Percentiles rank a stretch among this genome's conserved stretches.
Evolutionary conservation across 108 stramenopile species (phyloP).

Genomic region (Chaetoceros tenuissimus): DNA sequence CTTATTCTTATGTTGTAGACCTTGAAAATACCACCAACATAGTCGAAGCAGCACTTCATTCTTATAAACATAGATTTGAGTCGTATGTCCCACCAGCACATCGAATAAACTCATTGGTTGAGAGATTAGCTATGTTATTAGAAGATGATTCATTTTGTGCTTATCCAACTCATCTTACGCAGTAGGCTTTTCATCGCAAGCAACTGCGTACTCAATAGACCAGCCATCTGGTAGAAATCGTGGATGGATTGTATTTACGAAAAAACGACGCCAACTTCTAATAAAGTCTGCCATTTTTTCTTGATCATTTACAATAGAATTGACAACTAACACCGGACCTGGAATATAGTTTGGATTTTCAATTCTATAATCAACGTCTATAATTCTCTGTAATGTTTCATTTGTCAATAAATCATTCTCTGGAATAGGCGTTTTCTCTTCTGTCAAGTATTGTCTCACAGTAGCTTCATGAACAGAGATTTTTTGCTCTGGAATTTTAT

Average conservation of each 20-base stretch:
- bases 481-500: slow-evolving; percentile 33
- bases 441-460: slow-evolving; percentile 18
- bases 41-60: neutral
- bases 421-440: slow-evolving; percentile 16
- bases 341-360: slow-evolving; percentile 60
- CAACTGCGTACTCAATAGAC: slow-evolving; percentile 59
- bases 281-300: slow-evolving; percentile 48
- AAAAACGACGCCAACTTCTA: slow-evolving; percentile 57
- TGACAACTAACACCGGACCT: slow-evolving; percentile 43
- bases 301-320: slow-evolving; percentile 14
- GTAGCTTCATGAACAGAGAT: slow-evolving; percentile 18
- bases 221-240: slow-evolving; percentile 61
- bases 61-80: neutral
- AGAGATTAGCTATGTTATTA: neutral
- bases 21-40: neutral
- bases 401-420: slow-evolving; percentile 21
- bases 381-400: slow-evolving; percentile 32
- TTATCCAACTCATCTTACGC: too few species aligned
- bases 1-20: neutral
- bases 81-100: neutral
- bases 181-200: slow-evolving; percentile 17
- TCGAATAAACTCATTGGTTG: neutral
- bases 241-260: slow-evolving; percentile 44
- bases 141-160: neutral
- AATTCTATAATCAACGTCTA: slow-evolving; percentile 30